A percentile compares a stretch with the other conserved stretches of the same genome.
Evolutionary conservation across 805 yeast species (phyloP).

Genomic region (Candida xiaguanensis): DNA sequence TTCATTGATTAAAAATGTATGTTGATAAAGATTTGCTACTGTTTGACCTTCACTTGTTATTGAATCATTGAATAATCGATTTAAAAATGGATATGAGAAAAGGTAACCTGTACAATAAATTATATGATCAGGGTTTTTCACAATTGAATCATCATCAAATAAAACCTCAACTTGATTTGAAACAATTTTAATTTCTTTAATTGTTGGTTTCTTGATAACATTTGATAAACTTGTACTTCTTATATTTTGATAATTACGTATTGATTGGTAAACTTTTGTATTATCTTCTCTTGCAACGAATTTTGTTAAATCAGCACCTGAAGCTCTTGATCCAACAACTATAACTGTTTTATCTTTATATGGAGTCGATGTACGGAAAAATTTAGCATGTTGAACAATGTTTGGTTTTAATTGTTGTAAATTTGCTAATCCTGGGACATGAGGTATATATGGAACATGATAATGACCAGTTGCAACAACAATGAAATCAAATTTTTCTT

Average conservation of each 20-base stretch:
- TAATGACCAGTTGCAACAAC: slow-evolving; percentile 48
- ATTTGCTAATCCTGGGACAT: slow-evolving; percentile 36
- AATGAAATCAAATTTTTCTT: slow-evolving; percentile 36
- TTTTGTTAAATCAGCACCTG: slow-evolving; percentile 27
- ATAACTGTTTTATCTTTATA: slow-evolving; percentile 33
- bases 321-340: slow-evolving; percentile 20
- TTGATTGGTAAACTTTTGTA: slow-evolving; percentile 24
- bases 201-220: slow-evolving; percentile 22
- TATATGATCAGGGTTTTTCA: slow-evolving; percentile 50
- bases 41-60: slow-evolving; percentile 22
- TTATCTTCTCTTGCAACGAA: slow-evolving; percentile 20
- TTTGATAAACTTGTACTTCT: slow-evolving; percentile 9
- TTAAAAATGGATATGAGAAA: slow-evolving; percentile 60
- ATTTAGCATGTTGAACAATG: slow-evolving; percentile 43
- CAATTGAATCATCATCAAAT: slow-evolving; percentile 46
- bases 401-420: slow-evolving; percentile 26
- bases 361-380: slow-evolving; percentile 27
- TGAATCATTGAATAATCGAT: slow-evolving; percentile 28
- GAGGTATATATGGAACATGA: slow-evolving; percentile 44
- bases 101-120: slow-evolving; percentile 76
- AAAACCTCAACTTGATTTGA: slow-evolving; percentile 32
- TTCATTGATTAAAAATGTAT: slow-evolving; percentile 52
- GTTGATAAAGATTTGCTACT: slow-evolving; percentile 51
- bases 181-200: slow-evolving; percentile 19
- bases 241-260: slow-evolving; percentile 14